These are phyloP conservation scores for Bolboschoenus planiculmis DNA, from an alignment of 176 grass and related monocot genomes.

Conservation along the genomic window DNA sequence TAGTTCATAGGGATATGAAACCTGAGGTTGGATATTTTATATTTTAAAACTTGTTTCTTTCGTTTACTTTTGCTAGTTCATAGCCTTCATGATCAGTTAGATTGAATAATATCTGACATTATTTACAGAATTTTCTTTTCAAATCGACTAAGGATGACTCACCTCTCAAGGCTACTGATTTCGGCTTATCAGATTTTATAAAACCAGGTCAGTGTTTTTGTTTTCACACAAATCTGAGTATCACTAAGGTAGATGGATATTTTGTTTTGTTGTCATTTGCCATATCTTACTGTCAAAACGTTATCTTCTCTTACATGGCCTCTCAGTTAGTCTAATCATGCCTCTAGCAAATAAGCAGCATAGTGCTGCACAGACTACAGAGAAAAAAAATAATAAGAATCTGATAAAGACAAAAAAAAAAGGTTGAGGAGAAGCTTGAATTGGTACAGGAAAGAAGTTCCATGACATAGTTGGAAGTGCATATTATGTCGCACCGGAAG, in stretches of 20 bases:
- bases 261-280: background rate
- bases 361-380: background rate
- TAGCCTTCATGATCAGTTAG: constrained; percentile 1
- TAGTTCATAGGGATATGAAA: constrained; percentile 99
- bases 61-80: background rate
- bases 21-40: constrained; percentile 58
- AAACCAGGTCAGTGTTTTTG: constrained; percentile 55
- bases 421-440: background rate
- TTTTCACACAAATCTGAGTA: constrained; percentile 8
- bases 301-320: background rate
- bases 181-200: constrained; percentile 95
- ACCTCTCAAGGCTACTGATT: constrained; percentile 90
- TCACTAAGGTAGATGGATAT: background rate
- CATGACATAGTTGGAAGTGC: constrained; percentile 90
- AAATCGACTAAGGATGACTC: constrained; percentile 76
- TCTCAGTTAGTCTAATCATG: background rate
- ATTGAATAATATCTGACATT: constrained; percentile 10
- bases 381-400: constrained; percentile 7
- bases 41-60: constrained; percentile 1
- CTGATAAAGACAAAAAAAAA: background rate
- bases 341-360: background rate
- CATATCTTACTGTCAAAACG: background rate
- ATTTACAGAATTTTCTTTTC: constrained; percentile 88
- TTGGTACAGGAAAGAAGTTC: constrained; percentile 60
- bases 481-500: constrained; percentile 93